Evolutionary conservation across 2,329 filamentous ascomycete genomes (phyloP), one percentile per base, ranked within the genome.

Genomic region (Nothophaeocryptopus gaeumannii): DNA sequence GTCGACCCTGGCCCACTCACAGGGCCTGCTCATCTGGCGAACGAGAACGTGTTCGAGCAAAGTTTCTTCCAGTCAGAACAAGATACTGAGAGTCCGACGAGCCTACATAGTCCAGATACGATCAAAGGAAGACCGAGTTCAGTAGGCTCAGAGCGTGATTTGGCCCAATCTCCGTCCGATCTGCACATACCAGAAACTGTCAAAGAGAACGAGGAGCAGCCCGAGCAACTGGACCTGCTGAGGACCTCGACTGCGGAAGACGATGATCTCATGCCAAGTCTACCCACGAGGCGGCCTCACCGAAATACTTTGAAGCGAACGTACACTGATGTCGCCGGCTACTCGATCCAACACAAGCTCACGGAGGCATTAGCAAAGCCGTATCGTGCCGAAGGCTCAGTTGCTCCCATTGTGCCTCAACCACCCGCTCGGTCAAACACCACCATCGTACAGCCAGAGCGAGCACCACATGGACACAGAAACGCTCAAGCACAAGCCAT

Each of bases 401-500:
- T 46, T 58, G 75, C 32, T 64, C 72, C 51, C 63, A 70, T 50
- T 10, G 61, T 59, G 30, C 61, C 71, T 48, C 65, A 59, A 39
- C 41, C 58, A 34, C 67, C 53, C 59, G 58, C 49, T 60, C 57
- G 72, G 57, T 39, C 46, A 60, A 71, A 59, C 44, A 64, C 63
- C 56, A 59, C 52, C 13, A 14, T 64, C 45, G 64, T 60, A 45
- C 70, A 70, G 12, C 66, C 70, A 14, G 71, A 71, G 13, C 66
- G 71, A 34, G 73, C 72, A 33, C 74, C 75, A n/a, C 92, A 96
- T 69, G 87, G 87, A 8, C 91, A 96, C 70, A 87, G 89, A 50
- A 93, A 88, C 62, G 83, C 93, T 68, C 96, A 90, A 84, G 88
- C 92, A 5, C 93, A 99, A 69, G 93, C 93, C 45, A 96, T 99